Percentiles rank a stretch among this genome's conserved stretches.
phyloP scores from a whole-genome alignment of 2,329 filamentous ascomycete genomes.

The Pseudogymnoascus sp. region DNA sequence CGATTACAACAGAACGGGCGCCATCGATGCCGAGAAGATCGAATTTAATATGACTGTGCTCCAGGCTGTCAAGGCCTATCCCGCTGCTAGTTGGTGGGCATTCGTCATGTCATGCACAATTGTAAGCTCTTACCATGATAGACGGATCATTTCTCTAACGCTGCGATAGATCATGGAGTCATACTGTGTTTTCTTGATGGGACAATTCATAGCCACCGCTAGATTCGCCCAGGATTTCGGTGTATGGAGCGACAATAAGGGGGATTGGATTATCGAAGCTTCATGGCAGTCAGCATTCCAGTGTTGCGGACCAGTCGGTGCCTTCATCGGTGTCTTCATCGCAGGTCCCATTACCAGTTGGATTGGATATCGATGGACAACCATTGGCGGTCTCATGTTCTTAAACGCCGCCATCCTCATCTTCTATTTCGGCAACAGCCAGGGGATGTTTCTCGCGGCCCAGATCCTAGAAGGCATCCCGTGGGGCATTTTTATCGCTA shows the following conservation, averaged over 20 bases:
- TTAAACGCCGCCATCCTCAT: constrained; percentile 46
- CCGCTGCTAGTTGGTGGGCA: constrained; percentile 35
- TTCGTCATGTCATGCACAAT: constrained; percentile 49
- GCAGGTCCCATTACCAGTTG: constrained; percentile 51
- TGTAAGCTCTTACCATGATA: constrained; percentile 28
- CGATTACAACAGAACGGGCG: constrained; percentile 22
- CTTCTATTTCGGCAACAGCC: constrained; percentile 33
- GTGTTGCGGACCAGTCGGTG: constrained; percentile 44
- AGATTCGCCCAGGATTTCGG: constrained; percentile 41
- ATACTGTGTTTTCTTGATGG: constrained; percentile 53
- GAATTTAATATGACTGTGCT: constrained; percentile 43
- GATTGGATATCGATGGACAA: constrained; percentile 52
- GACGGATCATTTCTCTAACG: constrained; percentile 11
- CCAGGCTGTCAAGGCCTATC: constrained; percentile 42
- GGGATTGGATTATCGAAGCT: constrained; percentile 36
- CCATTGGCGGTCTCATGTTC: constrained; percentile 43
- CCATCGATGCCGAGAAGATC: constrained; percentile 13
- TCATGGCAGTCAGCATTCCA: constrained; percentile 52
- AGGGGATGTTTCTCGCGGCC: constrained; percentile 32
- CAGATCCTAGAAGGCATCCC: constrained; percentile 49
- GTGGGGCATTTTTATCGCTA: constrained; percentile 41
- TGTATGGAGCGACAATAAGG: constrained; percentile 25
- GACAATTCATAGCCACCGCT: constrained; percentile 46
- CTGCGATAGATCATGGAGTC: constrained; percentile 42
- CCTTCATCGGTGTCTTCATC: constrained; percentile 50